Conservation (phyloP, 78 protist genomes). For the Dictyostelium capitatum region DNA sequence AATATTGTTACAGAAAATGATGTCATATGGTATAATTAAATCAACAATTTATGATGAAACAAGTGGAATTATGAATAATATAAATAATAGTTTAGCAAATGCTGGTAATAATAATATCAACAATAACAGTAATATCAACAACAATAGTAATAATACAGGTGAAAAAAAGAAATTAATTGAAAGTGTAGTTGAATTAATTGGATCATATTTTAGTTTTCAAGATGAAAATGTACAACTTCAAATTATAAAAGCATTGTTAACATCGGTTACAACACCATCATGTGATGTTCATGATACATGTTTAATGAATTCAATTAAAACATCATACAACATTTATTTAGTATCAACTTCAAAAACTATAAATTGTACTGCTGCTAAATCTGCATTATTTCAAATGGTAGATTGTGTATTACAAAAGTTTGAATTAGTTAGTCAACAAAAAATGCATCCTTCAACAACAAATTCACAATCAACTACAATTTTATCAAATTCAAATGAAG, state of each 20-base stretch:
- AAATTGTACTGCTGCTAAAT: constrained; percentile 71
- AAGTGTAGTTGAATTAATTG: constrained; percentile 59
- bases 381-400: constrained; percentile 79
- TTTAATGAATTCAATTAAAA: constrained; percentile 85
- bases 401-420: constrained; percentile 50
- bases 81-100: too few species aligned
- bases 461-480: neutral
- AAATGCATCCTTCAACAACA: neutral
- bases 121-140: neutral
- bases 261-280: constrained; percentile 86
- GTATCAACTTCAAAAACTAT: constrained; percentile 37
- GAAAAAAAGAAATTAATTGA: constrained; percentile 26
- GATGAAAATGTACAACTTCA: constrained; percentile 87
- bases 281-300: constrained; percentile 90
- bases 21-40: constrained; percentile 77
- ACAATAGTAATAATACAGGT: too few species aligned
- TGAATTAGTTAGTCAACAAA: constrained; percentile 30
- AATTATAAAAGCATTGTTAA: constrained; percentile 82
- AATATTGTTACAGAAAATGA: constrained; percentile 74
- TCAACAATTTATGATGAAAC: constrained; percentile 28
- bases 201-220: constrained; percentile 68
- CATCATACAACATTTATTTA: constrained; percentile 86
- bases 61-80: neutral
- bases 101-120: too few species aligned
- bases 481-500: constrained; percentile 33